Evolutionary conservation across 108 stramenopile species (phyloP).

Genomic region (Seminavis robusta): DNA sequence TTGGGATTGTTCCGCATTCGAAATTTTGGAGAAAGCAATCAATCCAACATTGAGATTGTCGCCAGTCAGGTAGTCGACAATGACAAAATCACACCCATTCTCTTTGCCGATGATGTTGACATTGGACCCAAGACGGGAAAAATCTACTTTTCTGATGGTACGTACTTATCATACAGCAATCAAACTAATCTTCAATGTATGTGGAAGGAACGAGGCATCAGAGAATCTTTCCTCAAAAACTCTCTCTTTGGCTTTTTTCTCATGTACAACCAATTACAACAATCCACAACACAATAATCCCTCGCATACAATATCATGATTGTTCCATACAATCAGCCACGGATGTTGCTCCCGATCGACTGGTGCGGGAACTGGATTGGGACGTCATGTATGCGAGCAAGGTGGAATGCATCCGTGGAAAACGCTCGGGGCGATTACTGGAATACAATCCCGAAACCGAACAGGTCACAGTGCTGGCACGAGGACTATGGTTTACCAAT

Average conservation of each 20-base stretch:
- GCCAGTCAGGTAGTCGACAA: constrained; percentile 45
- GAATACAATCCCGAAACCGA: constrained; percentile 63
- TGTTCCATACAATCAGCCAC: too few relatives aligned
- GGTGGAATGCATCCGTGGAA: constrained; percentile 46
- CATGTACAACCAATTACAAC: too few relatives aligned
- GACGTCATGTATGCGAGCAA: constrained; percentile 67
- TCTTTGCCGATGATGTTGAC: constrained; percentile 60
- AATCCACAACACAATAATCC: too few relatives aligned
- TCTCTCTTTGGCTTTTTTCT: too few relatives aligned
- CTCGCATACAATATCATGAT: too few relatives aligned
- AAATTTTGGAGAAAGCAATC: constrained; percentile 15
- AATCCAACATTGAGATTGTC: constrained; percentile 58
- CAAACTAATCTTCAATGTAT: too few relatives aligned
- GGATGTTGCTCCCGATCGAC: constrained; percentile 37
- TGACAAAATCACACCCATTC: constrained; percentile 32
- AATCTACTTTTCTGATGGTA: constrained; percentile 68
- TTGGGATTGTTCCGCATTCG: constrained; percentile 56
- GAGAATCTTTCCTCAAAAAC: too few relatives aligned
- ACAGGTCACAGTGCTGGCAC: constrained; percentile 44
- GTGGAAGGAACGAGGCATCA: too few relatives aligned
- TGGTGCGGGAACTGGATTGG: constrained; percentile 22
- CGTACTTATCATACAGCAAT: too few relatives aligned
- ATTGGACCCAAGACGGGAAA: constrained; percentile 58
- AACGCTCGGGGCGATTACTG: constrained; percentile 46
- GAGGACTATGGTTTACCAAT: constrained; percentile 57